Base-by-base conservation (phyloP, 441 rosid species). In the Gossypium davidsonii region DNA sequence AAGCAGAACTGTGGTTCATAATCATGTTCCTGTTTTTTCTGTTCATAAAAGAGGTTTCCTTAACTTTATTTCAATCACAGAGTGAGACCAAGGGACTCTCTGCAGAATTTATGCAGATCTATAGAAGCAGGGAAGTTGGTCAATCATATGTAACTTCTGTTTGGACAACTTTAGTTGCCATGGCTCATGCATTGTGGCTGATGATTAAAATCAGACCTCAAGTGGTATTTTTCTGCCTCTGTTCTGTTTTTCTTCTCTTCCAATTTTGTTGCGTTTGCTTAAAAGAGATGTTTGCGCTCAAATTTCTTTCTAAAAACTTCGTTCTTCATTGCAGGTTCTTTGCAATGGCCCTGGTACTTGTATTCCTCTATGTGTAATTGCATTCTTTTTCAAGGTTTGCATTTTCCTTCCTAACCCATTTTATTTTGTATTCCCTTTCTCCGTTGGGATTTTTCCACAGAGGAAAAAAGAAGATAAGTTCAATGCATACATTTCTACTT, bases 311-410 rank as follows among this genome's bases (percentile, higher is more conserved):
- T 56, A 4, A 64, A 31, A 3, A 31, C 51, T 26, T 62, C 0
- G 42, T 52, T 76, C 39, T 74, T 59, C 69, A 20, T 71, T 70
- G 64, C 74, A 89, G 97, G 82, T 94, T 70, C 90, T 92, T 72
- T 94, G 98, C 85, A 92, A 92, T 80, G 97, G 97, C 74, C 97
- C 97, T 7, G 97, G 97, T 75, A 92, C 98, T 6, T 94, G 98
- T 79, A 76, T 92, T 78, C 94, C 98, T 79, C 81, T 91, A 1
- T 94, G 97, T 23, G 71, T 69, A 58, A 92, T 90, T 52, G 94
- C 98, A 37, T 88, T 90, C 79, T 55, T 85, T 56, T 87, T 94
- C 81, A 92, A 92, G 97, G 97, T 90, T 57, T 37, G 57, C 57
- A 56, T 20, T 71, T 69, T 56, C 15, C 51, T 72, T 64, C 52